These are phyloP conservation scores for Priceomyces medius DNA, from an alignment of 805 yeast genomes.

Conservation along the genomic window DNA sequence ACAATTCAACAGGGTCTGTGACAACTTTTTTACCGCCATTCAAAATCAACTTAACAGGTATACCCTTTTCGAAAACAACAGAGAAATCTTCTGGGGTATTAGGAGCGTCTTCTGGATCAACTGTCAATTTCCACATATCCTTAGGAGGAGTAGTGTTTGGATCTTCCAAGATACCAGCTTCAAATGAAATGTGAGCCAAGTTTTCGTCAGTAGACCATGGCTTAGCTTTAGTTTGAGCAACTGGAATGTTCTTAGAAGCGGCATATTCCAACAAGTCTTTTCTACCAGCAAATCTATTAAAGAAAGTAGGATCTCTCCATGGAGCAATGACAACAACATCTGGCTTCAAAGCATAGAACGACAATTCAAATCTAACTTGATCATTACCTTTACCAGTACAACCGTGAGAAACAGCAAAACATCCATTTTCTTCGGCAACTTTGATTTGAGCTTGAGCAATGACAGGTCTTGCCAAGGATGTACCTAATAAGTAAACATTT, in stretches of 20 bases:
- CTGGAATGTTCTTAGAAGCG: conserved; percentile 87
- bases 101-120: conserved; percentile 95
- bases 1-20: conserved; percentile 88
- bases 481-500: conserved; percentile 94
- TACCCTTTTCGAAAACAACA: conserved; percentile 79
- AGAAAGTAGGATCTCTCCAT: conserved; percentile 97
- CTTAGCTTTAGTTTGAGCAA: conserved; percentile 95
- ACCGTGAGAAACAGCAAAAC: conserved; percentile 98
- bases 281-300: conserved; percentile 97
- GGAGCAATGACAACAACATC: conserved; percentile 97
- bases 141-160: conserved; percentile 99
- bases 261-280: conserved; percentile 94
- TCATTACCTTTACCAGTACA: conserved; percentile 99
- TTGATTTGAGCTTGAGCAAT: conserved; percentile 97
- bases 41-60: conserved; percentile 78
- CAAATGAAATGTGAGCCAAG: conserved; percentile 97
- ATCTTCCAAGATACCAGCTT: conserved; percentile 98
- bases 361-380: conserved; percentile 96
- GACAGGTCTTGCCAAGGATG: conserved; percentile 98
- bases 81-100: conserved; percentile 86
- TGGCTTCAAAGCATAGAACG: conserved; percentile 97
- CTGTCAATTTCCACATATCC: conserved; percentile 99
- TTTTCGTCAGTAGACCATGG: conserved; percentile 99
- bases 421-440: conserved; percentile 95
- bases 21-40: conserved; percentile 58